phyloP scores from a whole-genome alignment of 2,329 filamentous ascomycete species.

The Ilyonectria sp. region DNA sequence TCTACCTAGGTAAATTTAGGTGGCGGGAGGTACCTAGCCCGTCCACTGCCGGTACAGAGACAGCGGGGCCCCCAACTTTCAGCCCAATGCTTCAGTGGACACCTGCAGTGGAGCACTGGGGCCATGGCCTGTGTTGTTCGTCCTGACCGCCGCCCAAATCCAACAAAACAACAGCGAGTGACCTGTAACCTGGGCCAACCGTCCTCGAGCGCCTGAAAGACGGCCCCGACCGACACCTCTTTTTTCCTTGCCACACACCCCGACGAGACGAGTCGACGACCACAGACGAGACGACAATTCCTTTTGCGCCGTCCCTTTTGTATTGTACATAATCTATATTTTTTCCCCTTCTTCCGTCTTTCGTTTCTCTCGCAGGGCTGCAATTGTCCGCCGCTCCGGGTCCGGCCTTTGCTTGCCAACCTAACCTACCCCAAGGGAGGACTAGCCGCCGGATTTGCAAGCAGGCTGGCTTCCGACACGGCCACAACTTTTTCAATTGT shows the following conservation, averaged over 20 bases:
- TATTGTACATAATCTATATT: conserved; percentile 20
- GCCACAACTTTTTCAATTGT: conserved; percentile 33
- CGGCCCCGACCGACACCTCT: conserved; percentile 4
- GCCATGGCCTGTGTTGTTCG: conserved; percentile 18
- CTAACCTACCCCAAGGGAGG: conserved; percentile 1
- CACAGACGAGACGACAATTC: conserved; percentile 11
- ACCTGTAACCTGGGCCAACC: conserved; percentile 28
- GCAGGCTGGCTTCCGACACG: background rate
- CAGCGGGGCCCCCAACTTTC: conserved; percentile 4
- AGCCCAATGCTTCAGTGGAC: conserved; percentile 16
- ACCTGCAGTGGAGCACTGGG: background rate
- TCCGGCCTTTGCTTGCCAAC: background rate
- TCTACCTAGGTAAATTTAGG: too few species aligned
- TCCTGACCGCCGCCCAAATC: conserved; percentile 28
- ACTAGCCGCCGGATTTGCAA: background rate
- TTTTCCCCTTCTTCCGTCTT: conserved; percentile 8
- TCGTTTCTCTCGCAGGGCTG: background rate
- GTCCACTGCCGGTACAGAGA: background rate
- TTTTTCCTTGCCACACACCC: conserved; percentile 14
- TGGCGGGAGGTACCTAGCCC: background rate
- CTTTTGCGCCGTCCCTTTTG: conserved; percentile 17
- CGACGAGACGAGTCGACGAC: conserved; percentile 2
- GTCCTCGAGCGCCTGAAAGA: conserved; percentile 10
- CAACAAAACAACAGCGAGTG: conserved; percentile 18
- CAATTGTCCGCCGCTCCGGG: background rate